Conservation (phyloP, 2,329 filamentous ascomycete species). For the Aspergillus brasiliensis region DNA sequence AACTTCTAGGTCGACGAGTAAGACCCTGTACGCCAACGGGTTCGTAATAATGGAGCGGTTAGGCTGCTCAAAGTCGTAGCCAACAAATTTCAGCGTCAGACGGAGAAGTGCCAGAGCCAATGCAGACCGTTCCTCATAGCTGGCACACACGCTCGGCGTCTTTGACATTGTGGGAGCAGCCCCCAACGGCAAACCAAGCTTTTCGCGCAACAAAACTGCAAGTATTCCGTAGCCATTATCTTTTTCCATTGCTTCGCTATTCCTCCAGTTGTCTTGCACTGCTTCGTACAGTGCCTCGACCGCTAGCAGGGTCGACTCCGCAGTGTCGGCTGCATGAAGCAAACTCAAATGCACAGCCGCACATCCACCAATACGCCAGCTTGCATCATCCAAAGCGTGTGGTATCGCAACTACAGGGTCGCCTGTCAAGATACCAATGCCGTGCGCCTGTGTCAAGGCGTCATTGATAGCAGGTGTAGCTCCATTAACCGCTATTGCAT, state of each 20-base stretch:
- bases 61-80: slow-evolving; percentile 77
- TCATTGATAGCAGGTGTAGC: slow-evolving; percentile 86
- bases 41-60: slow-evolving; percentile 93
- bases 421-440: slow-evolving; percentile 79
- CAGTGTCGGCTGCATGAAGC: slow-evolving; percentile 72
- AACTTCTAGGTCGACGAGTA: slow-evolving; percentile 89
- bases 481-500: slow-evolving; percentile 82
- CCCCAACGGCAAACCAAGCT: slow-evolving; percentile 55
- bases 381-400: slow-evolving; percentile 83
- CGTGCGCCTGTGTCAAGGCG: slow-evolving; percentile 77
- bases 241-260: slow-evolving; percentile 96
- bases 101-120: slow-evolving; percentile 67
- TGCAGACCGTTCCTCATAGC: slow-evolving; percentile 51
- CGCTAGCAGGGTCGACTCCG: slow-evolving; percentile 72
- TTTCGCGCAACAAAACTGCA: slow-evolving; percentile 78
- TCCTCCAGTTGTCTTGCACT: slow-evolving; percentile 90
- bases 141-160: slow-evolving; percentile 38
- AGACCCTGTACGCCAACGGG: slow-evolving; percentile 86
- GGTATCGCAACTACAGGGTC: slow-evolving; percentile 79
- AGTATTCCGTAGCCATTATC: slow-evolving; percentile 92
- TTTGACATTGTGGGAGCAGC: slow-evolving; percentile 45
- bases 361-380: slow-evolving; percentile 92
- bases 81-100: slow-evolving; percentile 80
- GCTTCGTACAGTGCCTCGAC: slow-evolving; percentile 83
- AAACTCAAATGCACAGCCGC: slow-evolving; percentile 82